Conservation (phyloP, 345 rosid species). For the Citrus reticulata region DNA sequence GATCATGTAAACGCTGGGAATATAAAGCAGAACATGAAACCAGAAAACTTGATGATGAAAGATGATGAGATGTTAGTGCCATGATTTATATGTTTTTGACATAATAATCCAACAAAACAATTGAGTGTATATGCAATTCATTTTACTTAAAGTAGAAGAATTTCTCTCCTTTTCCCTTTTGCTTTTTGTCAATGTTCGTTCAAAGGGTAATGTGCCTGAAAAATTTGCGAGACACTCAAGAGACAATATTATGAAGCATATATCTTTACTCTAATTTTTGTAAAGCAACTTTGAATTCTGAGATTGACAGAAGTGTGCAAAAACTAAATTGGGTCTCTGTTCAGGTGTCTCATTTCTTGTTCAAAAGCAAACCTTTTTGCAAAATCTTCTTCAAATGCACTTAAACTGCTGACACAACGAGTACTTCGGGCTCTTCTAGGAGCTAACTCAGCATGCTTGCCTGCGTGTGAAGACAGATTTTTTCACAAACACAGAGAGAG, state of each 20-base stretch:
- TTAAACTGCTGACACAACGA: neutral
- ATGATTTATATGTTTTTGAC: too few relatives aligned
- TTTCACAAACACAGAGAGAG: neutral
- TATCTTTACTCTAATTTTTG: conserved; percentile 1
- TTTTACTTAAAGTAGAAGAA: neutral
- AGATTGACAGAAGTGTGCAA: neutral
- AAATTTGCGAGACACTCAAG: conserved; percentile 1
- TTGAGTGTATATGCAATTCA: neutral
- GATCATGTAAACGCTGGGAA: neutral
- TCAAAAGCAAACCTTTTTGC: conserved; percentile 9
- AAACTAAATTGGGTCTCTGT: conserved; percentile 9
- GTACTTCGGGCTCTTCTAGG: conserved; percentile 15
- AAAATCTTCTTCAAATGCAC: conserved; percentile 8
- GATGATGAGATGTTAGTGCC: neutral
- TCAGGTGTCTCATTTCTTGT: conserved; percentile 14
- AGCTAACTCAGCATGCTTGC: neutral
- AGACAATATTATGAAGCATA: conserved; percentile 11
- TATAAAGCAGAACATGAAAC: neutral
- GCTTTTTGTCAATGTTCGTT: neutral
- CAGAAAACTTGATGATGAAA: neutral
- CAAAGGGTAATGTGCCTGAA: neutral
- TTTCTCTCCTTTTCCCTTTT: neutral
- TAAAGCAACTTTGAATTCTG: neutral
- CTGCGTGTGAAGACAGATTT: conserved; percentile 28
- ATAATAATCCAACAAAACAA: neutral